Percentiles rank a stretch among this genome's conserved stretches.
Conservation (phyloP, 257 asterid genomes). For the Solanum tacnaense region DNA sequence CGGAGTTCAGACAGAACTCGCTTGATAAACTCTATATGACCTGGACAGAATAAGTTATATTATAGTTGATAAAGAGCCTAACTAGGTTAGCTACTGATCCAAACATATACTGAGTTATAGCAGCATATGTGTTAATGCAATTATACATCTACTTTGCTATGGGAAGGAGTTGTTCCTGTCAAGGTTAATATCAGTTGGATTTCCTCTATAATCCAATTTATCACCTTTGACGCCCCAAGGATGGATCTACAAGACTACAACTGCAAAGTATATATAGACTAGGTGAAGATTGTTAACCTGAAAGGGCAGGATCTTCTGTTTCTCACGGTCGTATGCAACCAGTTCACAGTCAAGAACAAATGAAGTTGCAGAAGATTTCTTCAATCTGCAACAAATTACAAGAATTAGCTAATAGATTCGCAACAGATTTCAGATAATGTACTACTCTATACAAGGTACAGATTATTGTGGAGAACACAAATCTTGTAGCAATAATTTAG, state of each 20-base stretch:
- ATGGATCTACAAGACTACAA: neutral
- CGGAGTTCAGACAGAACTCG: neutral
- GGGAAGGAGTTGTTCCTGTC: neutral
- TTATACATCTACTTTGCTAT: neutral
- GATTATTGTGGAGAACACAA: neutral
- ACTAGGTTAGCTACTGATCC: neutral
- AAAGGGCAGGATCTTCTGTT: conserved; percentile 83
- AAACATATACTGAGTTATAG: neutral
- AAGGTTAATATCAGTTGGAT: neutral
- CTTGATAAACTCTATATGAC: neutral
- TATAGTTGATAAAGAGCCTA: neutral
- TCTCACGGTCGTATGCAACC: conserved; percentile 90
- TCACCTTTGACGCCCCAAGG: neutral
- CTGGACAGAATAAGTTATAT: neutral
- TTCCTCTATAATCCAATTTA: neutral
- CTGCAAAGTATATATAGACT: neutral
- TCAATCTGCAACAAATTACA: conserved; percentile 49
- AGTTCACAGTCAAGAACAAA: conserved; percentile 96
- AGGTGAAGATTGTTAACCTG: conserved; percentile 38
- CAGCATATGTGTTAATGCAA: neutral
- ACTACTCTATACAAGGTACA: neutral
- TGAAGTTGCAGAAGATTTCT: conserved; percentile 56
- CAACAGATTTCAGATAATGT: neutral
- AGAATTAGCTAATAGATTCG: neutral
- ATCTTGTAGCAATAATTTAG: neutral